Conservation (phyloP, 768 basidiomycete species). For the Lactarius pseudohatsudake region DNA sequence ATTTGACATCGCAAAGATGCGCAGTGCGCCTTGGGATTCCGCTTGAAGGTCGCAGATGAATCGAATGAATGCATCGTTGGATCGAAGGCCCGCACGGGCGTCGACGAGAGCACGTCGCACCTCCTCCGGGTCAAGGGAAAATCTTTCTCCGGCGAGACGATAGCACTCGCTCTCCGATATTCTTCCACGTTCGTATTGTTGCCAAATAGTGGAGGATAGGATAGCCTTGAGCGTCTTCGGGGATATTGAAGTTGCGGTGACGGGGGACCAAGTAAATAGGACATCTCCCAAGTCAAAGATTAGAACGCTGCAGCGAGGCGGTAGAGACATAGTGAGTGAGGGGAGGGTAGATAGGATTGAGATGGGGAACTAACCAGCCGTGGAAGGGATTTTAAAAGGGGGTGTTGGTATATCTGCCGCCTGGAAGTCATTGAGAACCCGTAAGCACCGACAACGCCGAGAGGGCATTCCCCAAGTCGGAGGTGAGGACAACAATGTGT, state of each 20-base stretch:
- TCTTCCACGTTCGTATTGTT: constrained; percentile 50
- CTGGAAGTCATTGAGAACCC: background rate
- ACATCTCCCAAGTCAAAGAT: constrained; percentile 59
- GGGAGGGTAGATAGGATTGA: no score
- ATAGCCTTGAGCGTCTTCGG: constrained; percentile 43
- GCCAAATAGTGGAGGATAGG: constrained; percentile 49
- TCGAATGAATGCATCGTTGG: constrained; percentile 45
- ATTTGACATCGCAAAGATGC: constrained; percentile 59
- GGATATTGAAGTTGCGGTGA: constrained; percentile 45
- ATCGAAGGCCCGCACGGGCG: constrained; percentile 48
- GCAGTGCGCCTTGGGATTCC: constrained; percentile 38
- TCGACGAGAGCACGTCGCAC: constrained; percentile 47
- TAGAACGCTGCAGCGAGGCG: constrained; percentile 35
- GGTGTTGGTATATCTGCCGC: background rate
- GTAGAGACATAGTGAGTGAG: constrained; percentile 6
- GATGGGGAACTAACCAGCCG: background rate
- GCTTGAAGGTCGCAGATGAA: constrained; percentile 49
- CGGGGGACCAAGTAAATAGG: constrained; percentile 52
- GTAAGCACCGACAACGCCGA: background rate
- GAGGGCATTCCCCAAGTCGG: no score
- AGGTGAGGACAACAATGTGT: no score
- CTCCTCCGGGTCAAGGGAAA: constrained; percentile 40
- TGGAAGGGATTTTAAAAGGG: constrained; percentile 10
- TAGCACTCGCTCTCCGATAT: constrained; percentile 49
- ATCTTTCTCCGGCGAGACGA: constrained; percentile 40